A percentile compares a stretch with the other conserved stretches of the same genome.
Evolutionary conservation across 441 rosid species (phyloP).

Genomic region (Gossypium davidsonii): DNA sequence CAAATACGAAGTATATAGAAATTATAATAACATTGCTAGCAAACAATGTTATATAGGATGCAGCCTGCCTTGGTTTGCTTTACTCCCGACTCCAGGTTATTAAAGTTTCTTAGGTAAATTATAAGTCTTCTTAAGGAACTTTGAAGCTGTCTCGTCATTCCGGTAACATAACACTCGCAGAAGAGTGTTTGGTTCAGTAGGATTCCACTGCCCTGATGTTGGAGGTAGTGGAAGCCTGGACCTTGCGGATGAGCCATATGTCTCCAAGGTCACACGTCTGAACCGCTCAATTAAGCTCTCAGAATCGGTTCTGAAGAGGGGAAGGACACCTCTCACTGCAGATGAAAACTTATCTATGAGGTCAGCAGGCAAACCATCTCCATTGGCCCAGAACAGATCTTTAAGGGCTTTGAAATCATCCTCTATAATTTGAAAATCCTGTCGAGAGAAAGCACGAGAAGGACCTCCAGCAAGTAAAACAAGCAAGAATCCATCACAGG

Average conservation of each 20-base stretch:
- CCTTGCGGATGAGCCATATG: constrained; percentile 71
- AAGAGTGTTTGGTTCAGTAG: constrained; percentile 79
- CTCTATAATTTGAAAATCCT: constrained; percentile 70
- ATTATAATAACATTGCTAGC: neutral
- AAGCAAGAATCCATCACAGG: constrained; percentile 81
- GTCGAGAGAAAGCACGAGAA: constrained; percentile 68
- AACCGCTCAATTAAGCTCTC: constrained; percentile 74
- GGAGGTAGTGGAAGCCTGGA: constrained; percentile 85
- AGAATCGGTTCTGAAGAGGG: constrained; percentile 71
- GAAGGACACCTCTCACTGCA: constrained; percentile 63
- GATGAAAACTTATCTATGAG: constrained; percentile 67
- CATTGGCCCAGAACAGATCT: constrained; percentile 88
- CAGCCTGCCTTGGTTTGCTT: constrained; percentile 4
- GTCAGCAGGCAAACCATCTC: constrained; percentile 84
- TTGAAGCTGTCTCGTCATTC: constrained; percentile 74
- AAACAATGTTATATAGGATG: neutral
- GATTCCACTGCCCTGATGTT: constrained; percentile 85
- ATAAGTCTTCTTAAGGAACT: constrained; percentile 77
- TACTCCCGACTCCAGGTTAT: constrained; percentile 13
- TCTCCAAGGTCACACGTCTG: constrained; percentile 55
- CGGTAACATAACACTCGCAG: constrained; percentile 81
- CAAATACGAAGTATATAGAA: neutral
- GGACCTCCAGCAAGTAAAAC: constrained; percentile 97
- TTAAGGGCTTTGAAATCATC: constrained; percentile 82
- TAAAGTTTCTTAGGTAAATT: constrained; percentile 84